Conservation (phyloP, 352 stramenopile species). For the Aphanomyces stellatus region DNA sequence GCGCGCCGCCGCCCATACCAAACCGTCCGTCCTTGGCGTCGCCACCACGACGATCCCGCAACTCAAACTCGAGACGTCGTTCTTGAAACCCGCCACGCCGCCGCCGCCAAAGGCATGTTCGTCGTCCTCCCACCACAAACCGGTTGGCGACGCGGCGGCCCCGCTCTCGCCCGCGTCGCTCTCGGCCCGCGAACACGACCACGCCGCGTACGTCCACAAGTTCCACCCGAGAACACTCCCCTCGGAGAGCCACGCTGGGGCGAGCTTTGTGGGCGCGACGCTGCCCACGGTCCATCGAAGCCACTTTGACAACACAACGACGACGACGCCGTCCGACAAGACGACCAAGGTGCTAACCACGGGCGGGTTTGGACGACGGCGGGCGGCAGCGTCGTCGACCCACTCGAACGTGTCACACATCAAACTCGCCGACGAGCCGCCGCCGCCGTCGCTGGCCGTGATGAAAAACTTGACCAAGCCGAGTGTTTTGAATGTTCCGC, state of each 20-base stretch:
- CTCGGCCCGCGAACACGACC: not conserved
- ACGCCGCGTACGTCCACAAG: too few species aligned
- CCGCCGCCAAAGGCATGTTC: too few species aligned
- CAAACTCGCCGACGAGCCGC: not conserved
- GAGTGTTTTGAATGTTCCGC: not conserved
- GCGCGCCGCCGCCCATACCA: not conserved
- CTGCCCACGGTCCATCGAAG: not conserved
- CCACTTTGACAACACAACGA: not conserved
- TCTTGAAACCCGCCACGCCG: too few species aligned
- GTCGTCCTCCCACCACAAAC: not conserved
- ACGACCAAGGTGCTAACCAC: not conserved
- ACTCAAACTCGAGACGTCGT: not conserved
- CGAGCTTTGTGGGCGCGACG: not conserved
- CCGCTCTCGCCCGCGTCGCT: not conserved
- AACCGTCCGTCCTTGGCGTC: slow-evolving; percentile 2
- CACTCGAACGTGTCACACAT: not conserved
- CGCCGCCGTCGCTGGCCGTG: not conserved
- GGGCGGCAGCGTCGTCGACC: not conserved
- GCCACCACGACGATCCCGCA: not conserved
- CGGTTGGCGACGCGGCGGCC: not conserved
- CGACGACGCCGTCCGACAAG: too few species aligned
- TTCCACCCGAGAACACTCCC: not conserved
- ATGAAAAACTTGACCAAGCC: slow-evolving; percentile 6
- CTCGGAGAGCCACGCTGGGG: not conserved
- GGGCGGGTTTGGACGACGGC: not conserved